Evolutionary conservation across 768 basidiomycete species (phyloP).

Genomic region (Vararia minispora): DNA sequence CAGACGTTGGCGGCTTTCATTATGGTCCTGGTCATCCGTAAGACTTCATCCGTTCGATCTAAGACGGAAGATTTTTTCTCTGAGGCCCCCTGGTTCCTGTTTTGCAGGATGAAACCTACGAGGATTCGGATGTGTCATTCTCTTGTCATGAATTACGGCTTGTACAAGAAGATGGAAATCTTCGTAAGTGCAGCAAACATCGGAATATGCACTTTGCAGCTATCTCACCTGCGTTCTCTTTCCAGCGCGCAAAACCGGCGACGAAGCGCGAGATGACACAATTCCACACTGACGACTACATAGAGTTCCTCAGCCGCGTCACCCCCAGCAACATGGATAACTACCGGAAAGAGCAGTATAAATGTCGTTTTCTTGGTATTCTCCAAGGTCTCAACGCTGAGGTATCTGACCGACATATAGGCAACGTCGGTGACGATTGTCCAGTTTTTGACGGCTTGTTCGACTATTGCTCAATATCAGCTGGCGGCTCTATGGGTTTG

Average conservation of each 20-base stretch:
- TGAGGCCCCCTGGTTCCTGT: constrained; percentile 2
- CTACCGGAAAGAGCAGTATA: constrained; percentile 90
- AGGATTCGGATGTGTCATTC: constrained; percentile 99
- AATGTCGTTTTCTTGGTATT: constrained; percentile 43
- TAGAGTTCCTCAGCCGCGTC: constrained; percentile 91
- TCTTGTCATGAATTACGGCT: constrained; percentile 97
- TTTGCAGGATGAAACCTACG: constrained; percentile 85
- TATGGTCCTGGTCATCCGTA: constrained; percentile 97
- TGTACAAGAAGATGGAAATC: constrained; percentile 99
- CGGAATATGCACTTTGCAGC: not conserved
- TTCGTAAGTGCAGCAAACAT: constrained; percentile 55
- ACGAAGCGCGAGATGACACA: constrained; percentile 99
- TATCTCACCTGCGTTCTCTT: not conserved
- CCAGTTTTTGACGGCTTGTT: constrained; percentile 98
- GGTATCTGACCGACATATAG: constrained; percentile 26
- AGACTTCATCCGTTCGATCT: constrained; percentile 16
- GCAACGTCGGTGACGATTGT: constrained; percentile 98
- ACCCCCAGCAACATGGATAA: constrained; percentile 93
- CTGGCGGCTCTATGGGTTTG: constrained; percentile 98
- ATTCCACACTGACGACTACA: constrained; percentile 98
- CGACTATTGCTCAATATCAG: constrained; percentile 98
- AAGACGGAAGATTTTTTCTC: constrained; percentile 13
- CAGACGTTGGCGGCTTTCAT: constrained; percentile 98
- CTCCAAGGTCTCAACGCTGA: not conserved
- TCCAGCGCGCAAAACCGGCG: constrained; percentile 93